Conservation (phyloP, 768 basidiomycete genomes). For the Imleria badia region DNA sequence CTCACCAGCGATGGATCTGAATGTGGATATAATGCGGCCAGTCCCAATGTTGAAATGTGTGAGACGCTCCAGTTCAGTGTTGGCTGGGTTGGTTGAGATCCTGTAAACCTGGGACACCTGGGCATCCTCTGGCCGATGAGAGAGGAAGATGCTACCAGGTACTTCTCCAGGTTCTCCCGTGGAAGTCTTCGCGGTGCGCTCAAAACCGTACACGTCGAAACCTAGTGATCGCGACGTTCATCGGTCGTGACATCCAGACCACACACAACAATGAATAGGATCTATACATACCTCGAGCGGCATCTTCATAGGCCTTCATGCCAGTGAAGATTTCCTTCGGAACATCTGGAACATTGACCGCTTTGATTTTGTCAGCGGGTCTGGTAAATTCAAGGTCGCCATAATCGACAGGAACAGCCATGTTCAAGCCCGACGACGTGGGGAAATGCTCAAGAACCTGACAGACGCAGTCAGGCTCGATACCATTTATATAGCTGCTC, state of each 20-base stretch:
- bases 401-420: slow-evolving; percentile 29
- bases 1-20: slow-evolving; percentile 36
- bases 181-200: slow-evolving; percentile 15
- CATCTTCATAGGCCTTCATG: slow-evolving; percentile 40
- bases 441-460: background rate
- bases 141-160: slow-evolving; percentile 31
- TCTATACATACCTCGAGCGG: slow-evolving; percentile 30
- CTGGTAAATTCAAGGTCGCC: slow-evolving; percentile 34
- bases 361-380: slow-evolving; percentile 40
- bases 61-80: slow-evolving; percentile 33
- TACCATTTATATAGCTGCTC: slow-evolving; percentile 1
- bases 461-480: background rate
- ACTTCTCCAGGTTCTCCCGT: slow-evolving; percentile 11
- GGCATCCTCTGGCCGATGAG: slow-evolving; percentile 40
- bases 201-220: slow-evolving; percentile 30
- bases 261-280: background rate
- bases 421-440: slow-evolving; percentile 13
- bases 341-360: slow-evolving; percentile 35
- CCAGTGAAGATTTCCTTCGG: slow-evolving; percentile 35
- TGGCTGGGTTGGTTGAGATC: slow-evolving; percentile 29
- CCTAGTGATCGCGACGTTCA: slow-evolving; percentile 16
- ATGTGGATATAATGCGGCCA: slow-evolving; percentile 35
- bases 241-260: background rate
- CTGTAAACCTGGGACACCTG: slow-evolving; percentile 40
- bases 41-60: slow-evolving; percentile 41